phyloP scores from a whole-genome alignment of 352 stramenopile species.

The Pythium dissotocum region DNA sequence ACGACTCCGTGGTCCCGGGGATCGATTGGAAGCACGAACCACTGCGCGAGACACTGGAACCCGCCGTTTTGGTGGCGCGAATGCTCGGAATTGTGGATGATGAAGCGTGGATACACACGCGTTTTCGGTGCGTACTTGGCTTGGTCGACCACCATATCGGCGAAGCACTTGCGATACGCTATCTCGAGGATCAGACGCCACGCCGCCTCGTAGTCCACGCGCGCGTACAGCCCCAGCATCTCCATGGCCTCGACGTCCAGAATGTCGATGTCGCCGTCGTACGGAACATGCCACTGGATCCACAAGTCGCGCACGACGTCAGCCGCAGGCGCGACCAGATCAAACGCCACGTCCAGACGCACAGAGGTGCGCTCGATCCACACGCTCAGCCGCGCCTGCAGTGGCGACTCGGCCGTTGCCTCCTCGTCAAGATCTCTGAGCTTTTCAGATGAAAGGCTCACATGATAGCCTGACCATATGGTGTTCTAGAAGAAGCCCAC shows the following conservation, averaged over 20 bases:
- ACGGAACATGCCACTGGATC: neutral
- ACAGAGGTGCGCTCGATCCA: neutral
- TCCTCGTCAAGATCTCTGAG: too few species aligned
- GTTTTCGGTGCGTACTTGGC: too few species aligned
- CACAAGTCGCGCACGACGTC: neutral
- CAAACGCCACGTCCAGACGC: neutral
- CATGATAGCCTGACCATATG: too few species aligned
- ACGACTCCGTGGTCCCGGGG: neutral
- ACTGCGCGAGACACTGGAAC: neutral
- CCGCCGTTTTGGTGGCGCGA: too few species aligned
- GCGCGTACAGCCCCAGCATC: neutral
- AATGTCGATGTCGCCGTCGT: neutral
- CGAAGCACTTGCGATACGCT: too few species aligned
- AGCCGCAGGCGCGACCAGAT: neutral
- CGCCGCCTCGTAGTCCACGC: neutral
- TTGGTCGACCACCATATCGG: too few species aligned
- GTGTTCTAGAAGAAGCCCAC: too few species aligned
- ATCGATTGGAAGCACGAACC: neutral
- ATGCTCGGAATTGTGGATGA: neutral
- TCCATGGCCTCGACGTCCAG: conserved; percentile 1
- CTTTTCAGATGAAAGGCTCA: too few species aligned
- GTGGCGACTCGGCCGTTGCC: neutral
- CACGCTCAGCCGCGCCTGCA: neutral
- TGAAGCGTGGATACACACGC: neutral
- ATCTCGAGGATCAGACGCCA: neutral